These are phyloP conservation scores for Thraustochytrium striatum DNA, from an alignment of 352 stramenopile species.

Conservation along the genomic window DNA sequence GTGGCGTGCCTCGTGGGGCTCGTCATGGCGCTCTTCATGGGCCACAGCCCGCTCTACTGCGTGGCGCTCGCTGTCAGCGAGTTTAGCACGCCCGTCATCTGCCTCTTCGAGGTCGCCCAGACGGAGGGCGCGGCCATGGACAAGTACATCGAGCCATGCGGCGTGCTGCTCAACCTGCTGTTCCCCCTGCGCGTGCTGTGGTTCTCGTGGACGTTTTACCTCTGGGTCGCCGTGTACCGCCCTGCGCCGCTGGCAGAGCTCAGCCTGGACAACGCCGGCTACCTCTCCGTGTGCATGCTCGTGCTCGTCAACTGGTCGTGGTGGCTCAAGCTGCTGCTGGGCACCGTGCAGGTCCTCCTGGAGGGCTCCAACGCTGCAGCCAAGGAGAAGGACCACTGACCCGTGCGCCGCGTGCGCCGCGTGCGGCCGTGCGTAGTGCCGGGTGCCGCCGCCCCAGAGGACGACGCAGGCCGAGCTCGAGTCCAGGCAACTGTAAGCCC, in stretches of 20 bases:
- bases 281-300: neutral
- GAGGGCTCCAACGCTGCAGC: no score
- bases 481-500: no score
- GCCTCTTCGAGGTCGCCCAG: conserved; percentile 33
- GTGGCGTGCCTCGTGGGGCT: conserved; percentile 11
- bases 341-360: neutral
- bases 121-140: conserved; percentile 2
- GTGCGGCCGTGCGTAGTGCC: no score
- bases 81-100: conserved; percentile 28
- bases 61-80: conserved; percentile 14
- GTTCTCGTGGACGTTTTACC: conserved; percentile 36
- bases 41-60: neutral
- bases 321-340: conserved; percentile 13
- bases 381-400: no score
- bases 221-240: conserved; percentile 9
- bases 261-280: neutral
- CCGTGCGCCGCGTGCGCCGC: no score
- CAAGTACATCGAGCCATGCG: conserved; percentile 33
- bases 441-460: no score
- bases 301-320: conserved; percentile 36
- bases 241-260: neutral
- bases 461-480: no score
- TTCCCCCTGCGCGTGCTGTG: conserved; percentile 25
- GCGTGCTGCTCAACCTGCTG: conserved; percentile 19
- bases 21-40: neutral